Evolutionary conservation across 768 basidiomycete genomes (phyloP).

Genomic region (Suillus tomentosus): DNA sequence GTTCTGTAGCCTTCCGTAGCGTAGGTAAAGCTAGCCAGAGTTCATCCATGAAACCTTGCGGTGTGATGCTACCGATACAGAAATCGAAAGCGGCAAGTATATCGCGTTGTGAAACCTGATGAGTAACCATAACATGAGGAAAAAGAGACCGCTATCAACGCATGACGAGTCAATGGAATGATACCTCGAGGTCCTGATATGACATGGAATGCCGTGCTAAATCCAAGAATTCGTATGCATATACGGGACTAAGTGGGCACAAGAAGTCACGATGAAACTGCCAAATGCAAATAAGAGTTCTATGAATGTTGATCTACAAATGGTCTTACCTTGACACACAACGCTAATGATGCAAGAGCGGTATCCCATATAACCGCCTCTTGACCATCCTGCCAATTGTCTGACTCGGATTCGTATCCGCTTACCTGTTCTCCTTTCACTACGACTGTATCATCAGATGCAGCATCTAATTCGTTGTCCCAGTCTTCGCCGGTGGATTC

Average conservation of each 20-base stretch:
- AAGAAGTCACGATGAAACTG: slow-evolving; percentile 69
- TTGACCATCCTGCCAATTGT: slow-evolving; percentile 6
- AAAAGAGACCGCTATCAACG: background rate
- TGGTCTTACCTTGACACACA: slow-evolving; percentile 58
- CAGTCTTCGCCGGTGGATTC: slow-evolving; percentile 8
- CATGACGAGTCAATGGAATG: slow-evolving; percentile 6
- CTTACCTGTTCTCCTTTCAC: background rate
- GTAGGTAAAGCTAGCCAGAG: slow-evolving; percentile 58
- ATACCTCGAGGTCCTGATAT: slow-evolving; percentile 57
- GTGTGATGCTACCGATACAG: slow-evolving; percentile 54
- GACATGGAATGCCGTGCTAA: slow-evolving; percentile 50
- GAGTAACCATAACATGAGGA: background rate
- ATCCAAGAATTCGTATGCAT: slow-evolving; percentile 49
- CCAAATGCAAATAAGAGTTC: slow-evolving; percentile 1
- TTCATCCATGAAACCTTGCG: slow-evolving; percentile 53
- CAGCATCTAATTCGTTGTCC: slow-evolving; percentile 8
- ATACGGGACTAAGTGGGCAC: slow-evolving; percentile 53
- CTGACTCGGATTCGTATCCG: background rate
- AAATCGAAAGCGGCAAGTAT: slow-evolving; percentile 50
- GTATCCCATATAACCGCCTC: slow-evolving; percentile 55
- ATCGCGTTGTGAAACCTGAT: slow-evolving; percentile 57
- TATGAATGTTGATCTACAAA: background rate
- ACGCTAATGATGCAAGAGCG: slow-evolving; percentile 57
- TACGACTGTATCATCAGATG: slow-evolving; percentile 2
- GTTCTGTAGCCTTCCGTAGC: slow-evolving; percentile 42